Evolutionary conservation across 1,284 basidiomycete species (phyloP).

Genomic region (Sanghuangporus sanghuang): DNA sequence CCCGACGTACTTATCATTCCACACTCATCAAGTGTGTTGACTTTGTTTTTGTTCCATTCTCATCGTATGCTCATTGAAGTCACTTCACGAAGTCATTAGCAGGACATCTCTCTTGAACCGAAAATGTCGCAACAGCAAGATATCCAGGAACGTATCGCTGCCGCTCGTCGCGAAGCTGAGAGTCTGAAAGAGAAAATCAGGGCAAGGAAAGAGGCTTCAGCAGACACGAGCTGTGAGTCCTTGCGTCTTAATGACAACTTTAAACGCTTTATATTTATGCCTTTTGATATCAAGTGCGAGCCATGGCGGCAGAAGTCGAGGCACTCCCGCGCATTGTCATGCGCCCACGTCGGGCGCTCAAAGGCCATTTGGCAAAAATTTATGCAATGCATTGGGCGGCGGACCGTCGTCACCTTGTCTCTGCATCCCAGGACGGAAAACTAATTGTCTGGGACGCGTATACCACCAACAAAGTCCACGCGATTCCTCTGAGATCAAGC

Average conservation of each 20-base stretch:
- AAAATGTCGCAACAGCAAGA: conserved; percentile 77
- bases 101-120: conserved; percentile 21
- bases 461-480: conserved; percentile 99
- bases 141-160: conserved; percentile 92
- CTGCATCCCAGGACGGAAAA: conserved; percentile 98
- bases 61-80: not conserved
- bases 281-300: conserved; percentile 58
- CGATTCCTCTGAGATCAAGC: conserved; percentile 93
- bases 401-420: conserved; percentile 95
- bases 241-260: conserved; percentile 5
- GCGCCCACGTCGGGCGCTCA: conserved; percentile 90
- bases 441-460: conserved; percentile 99
- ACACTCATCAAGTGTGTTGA: not conserved
- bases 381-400: conserved; percentile 99
- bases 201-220: conserved; percentile 90
- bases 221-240: conserved; percentile 89
- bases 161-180: conserved; percentile 94
- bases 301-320: conserved; percentile 95
- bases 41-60: not conserved
- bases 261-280: conserved; percentile 18
- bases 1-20: not conserved
- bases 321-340: conserved; percentile 93
- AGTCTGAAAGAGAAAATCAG: conserved; percentile 97
- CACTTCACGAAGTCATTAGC: conserved; percentile 13
- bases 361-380: conserved; percentile 98